Conservation (phyloP, 108 stramenopile genomes). For the Skeletonema marinoi region DNA sequence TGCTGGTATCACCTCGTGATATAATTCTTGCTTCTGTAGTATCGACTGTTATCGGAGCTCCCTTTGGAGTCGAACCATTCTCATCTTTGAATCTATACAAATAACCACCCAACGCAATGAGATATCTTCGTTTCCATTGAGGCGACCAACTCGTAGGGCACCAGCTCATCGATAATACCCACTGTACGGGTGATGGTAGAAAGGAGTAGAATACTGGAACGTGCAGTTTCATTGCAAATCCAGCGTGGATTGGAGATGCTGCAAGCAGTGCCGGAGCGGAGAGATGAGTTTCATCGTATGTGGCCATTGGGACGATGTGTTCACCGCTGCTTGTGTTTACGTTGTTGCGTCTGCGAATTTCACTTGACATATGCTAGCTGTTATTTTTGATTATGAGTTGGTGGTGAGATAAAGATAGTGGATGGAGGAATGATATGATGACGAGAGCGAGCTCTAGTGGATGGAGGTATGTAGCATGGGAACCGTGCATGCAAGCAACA, state of each 20-base stretch:
- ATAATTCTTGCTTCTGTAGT: slow-evolving; percentile 34
- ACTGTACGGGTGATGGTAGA: slow-evolving; percentile 55
- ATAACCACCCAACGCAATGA: slow-evolving; percentile 76
- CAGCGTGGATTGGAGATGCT: slow-evolving; percentile 66
- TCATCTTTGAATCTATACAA: slow-evolving; percentile 76
- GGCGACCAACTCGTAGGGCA: slow-evolving; percentile 57
- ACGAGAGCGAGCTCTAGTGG: background rate
- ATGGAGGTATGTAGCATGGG: too few relatives aligned
- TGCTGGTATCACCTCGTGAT: background rate
- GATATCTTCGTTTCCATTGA: slow-evolving; percentile 68
- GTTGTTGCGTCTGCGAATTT: background rate
- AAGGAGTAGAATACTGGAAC: slow-evolving; percentile 63
- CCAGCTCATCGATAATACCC: slow-evolving; percentile 41
- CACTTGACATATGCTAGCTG: background rate
- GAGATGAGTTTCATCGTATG: slow-evolving; percentile 46
- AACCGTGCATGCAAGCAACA: too few relatives aligned
- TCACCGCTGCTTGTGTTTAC: background rate
- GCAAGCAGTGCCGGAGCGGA: slow-evolving; percentile 54
- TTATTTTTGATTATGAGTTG: too few relatives aligned
- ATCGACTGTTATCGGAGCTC: slow-evolving; percentile 64
- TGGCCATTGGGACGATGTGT: background rate
- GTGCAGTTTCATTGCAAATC: slow-evolving; percentile 68
- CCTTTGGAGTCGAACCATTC: slow-evolving; percentile 57
- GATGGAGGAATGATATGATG: too few relatives aligned
- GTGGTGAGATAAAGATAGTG: too few relatives aligned